Conservation (phyloP, 2,329 filamentous ascomycete genomes). For the Paraphoma sp. region DNA sequence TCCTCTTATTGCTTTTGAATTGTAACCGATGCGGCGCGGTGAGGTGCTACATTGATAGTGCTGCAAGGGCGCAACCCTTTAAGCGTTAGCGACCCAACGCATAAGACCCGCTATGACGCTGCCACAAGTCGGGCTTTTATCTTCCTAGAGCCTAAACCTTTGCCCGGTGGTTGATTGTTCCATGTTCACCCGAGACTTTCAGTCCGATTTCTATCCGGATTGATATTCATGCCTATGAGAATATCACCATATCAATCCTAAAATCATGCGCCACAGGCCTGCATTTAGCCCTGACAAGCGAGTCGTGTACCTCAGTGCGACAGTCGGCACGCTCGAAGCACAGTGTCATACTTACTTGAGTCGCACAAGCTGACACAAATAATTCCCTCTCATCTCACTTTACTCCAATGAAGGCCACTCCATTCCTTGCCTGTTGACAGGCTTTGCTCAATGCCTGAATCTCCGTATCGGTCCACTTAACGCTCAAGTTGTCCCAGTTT, state of each 20-base stretch:
- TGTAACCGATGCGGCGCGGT: constrained; percentile 12
- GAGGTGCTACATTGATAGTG: constrained; percentile 7
- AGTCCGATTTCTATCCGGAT: background rate
- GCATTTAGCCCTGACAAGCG: constrained; percentile 4
- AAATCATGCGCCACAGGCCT: constrained; percentile 16
- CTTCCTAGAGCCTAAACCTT: background rate
- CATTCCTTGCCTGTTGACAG: constrained; percentile 62
- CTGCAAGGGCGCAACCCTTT: background rate
- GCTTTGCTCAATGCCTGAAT: constrained; percentile 65
- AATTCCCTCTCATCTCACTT: constrained; percentile 53
- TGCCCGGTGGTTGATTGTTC: background rate
- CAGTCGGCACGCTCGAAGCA: constrained; percentile 24
- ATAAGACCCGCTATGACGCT: background rate
- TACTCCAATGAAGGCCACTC: constrained; percentile 65
- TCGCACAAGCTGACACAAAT: constrained; percentile 39
- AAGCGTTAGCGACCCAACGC: background rate
- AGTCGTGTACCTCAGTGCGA: constrained; percentile 12
- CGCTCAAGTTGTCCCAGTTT: constrained; percentile 68
- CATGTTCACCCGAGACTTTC: background rate
- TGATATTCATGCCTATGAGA: background rate
- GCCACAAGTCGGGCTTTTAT: background rate
- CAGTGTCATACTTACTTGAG: constrained; percentile 27
- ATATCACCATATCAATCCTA: constrained; percentile 1
- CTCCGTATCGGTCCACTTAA: constrained; percentile 70
- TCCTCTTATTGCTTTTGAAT: constrained; percentile 8